phyloP scores from a whole-genome alignment of 1,284 basidiomycete genomes.

The Apiotrichum domesticum region DNA sequence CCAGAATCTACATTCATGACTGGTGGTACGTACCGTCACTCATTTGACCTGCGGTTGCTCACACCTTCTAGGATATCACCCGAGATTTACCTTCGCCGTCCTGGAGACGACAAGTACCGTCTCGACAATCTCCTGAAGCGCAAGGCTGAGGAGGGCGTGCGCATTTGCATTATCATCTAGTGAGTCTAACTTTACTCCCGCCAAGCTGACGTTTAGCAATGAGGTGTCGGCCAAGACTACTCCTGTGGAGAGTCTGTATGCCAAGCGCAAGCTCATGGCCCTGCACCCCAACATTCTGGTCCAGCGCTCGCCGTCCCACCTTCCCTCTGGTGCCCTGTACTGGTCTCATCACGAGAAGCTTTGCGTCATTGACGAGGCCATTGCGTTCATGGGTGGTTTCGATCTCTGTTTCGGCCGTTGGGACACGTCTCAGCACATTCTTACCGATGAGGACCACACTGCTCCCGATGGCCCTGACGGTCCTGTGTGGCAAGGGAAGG shows the following conservation, averaged over 20 bases:
- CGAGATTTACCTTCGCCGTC: slow-evolving; percentile 79
- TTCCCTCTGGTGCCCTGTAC: slow-evolving; percentile 95
- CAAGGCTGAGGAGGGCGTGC: slow-evolving; percentile 94
- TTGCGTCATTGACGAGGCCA: slow-evolving; percentile 94
- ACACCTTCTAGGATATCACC: slow-evolving; percentile 27
- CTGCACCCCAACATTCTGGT: slow-evolving; percentile 93
- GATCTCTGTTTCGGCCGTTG: slow-evolving; percentile 81
- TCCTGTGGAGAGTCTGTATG: slow-evolving; percentile 82
- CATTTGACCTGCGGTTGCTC: background rate
- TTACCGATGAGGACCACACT: slow-evolving; percentile 71
- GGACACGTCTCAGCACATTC: slow-evolving; percentile 91
- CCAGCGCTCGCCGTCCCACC: slow-evolving; percentile 94
- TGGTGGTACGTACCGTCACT: slow-evolving; percentile 60
- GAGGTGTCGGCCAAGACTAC: slow-evolving; percentile 98
- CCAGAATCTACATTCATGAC: slow-evolving; percentile 86
- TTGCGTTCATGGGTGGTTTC: slow-evolving; percentile 96
- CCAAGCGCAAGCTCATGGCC: slow-evolving; percentile 78
- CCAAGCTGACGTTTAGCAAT: slow-evolving; percentile 54
- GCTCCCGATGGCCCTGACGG: slow-evolving; percentile 55
- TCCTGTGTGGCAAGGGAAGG: slow-evolving; percentile 68
- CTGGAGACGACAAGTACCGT: slow-evolving; percentile 77
- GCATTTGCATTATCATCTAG: slow-evolving; percentile 92
- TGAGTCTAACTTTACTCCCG: slow-evolving; percentile 48
- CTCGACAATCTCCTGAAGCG: slow-evolving; percentile 80
- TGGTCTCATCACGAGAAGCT: slow-evolving; percentile 99